Conservation (phyloP, 1,284 basidiomycete genomes). For the Moesziomyces globuligerus region DNA sequence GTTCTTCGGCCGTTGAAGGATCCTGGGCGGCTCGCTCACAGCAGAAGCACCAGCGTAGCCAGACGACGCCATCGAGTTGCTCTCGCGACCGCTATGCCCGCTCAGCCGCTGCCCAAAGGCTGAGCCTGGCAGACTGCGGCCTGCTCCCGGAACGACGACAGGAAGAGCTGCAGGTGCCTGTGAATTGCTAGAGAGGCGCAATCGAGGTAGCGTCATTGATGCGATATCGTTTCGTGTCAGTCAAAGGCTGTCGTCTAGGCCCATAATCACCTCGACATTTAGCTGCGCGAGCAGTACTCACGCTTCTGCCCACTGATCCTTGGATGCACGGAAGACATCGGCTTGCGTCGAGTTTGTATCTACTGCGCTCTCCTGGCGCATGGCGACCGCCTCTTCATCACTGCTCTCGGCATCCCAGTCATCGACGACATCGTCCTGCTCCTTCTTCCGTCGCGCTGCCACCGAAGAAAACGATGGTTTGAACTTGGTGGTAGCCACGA, state of each 20-base stretch:
- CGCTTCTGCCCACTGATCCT: conserved; percentile 41
- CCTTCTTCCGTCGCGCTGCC: conserved; percentile 11
- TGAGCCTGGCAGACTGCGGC: conserved; percentile 29
- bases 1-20: conserved; percentile 41
- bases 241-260: background rate
- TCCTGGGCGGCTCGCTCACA: conserved; percentile 34
- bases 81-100: background rate
- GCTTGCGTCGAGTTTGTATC: background rate
- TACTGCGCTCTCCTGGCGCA: background rate
- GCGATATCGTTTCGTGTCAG: too few relatives aligned
- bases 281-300: conserved; percentile 12
- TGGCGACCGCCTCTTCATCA: conserved; percentile 11
- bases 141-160: conserved; percentile 3
- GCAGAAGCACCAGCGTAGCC: conserved; percentile 2
- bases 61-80: background rate
- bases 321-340: conserved; percentile 34
- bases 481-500: conserved; percentile 40
- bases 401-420: conserved; percentile 50
- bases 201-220: background rate
- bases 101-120: conserved; percentile 31
- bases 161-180: conserved; percentile 34
- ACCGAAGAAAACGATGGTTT: conserved; percentile 17
- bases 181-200: conserved; percentile 15
- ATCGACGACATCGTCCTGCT: conserved; percentile 23
- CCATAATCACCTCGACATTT: too few relatives aligned